A percentile compares a stretch with the other conserved stretches of the same genome.
Conservation (phyloP, 345 rosid genomes). For the Murraya paniculata region DNA sequence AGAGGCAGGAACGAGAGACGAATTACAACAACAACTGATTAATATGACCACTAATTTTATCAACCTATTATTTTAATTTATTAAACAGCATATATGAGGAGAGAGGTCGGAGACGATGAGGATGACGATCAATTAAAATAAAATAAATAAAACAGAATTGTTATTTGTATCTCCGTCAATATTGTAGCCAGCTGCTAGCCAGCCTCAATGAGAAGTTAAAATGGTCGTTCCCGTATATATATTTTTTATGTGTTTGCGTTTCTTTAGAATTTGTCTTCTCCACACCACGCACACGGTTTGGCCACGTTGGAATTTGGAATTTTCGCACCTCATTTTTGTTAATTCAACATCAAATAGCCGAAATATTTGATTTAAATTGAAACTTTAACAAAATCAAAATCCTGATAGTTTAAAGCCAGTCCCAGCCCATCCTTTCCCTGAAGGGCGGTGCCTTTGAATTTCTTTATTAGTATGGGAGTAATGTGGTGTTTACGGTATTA, state of each 20-base stretch:
- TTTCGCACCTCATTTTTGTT: too few species aligned
- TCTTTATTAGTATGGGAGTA: not conserved
- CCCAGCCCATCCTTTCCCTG: not conserved
- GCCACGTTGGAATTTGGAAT: not conserved
- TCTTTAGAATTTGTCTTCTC: slow-evolving; percentile 1
- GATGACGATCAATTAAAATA: too few species aligned
- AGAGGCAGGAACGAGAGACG: too few species aligned
- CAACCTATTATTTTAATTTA: too few species aligned
- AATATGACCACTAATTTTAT: too few species aligned
- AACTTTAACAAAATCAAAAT: not conserved
- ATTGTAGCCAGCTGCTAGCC: not conserved
- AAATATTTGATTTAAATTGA: not conserved
- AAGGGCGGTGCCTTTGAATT: not conserved
- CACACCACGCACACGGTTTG: not conserved
- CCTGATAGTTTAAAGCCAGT: not conserved
- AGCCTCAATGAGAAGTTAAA: not conserved
- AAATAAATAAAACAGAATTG: too few species aligned
- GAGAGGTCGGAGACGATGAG: too few species aligned
- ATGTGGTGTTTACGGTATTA: not conserved
- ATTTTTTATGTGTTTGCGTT: not conserved
- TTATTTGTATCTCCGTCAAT: too few species aligned
- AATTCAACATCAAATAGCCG: not conserved
- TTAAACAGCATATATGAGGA: too few species aligned
- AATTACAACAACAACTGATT: too few species aligned
- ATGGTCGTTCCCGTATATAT: too few species aligned